A percentile compares a stretch with the other conserved stretches of the same genome.
Conservation (phyloP, 768 basidiomycete species). For the Aureoboletus auriporus region DNA sequence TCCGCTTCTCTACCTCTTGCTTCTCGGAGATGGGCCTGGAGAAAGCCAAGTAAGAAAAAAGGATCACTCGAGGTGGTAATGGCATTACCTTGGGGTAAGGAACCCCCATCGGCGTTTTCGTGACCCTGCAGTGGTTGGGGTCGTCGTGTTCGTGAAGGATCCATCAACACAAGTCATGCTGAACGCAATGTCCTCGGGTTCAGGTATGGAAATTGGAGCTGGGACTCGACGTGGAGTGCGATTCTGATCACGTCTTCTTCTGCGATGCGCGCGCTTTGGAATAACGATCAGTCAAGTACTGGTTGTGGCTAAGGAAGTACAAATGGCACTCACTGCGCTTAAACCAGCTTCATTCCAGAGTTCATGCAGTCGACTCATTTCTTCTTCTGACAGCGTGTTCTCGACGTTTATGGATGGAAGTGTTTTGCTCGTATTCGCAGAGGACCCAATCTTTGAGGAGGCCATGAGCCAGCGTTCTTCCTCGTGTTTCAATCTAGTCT, state of each 20-base stretch:
- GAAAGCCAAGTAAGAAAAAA: neutral
- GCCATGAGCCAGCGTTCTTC: neutral
- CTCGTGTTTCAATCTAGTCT: neutral
- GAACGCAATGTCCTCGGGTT: neutral
- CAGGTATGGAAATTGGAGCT: constrained; percentile 11
- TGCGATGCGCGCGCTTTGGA: constrained; percentile 24
- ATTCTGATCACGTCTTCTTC: constrained; percentile 7
- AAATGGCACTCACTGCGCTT: constrained; percentile 14
- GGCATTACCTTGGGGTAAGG: constrained; percentile 18
- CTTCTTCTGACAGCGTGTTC: constrained; percentile 13
- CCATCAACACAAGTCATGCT: neutral
- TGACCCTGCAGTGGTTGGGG: neutral
- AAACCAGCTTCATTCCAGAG: constrained; percentile 26
- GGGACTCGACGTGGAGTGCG: constrained; percentile 2
- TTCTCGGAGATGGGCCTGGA: constrained; percentile 13
- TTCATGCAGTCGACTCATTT: constrained; percentile 15
- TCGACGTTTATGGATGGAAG: constrained; percentile 18
- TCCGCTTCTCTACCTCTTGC: constrained; percentile 6
- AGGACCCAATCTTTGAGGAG: neutral
- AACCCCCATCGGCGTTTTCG: constrained; percentile 14
- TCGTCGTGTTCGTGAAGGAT: neutral
- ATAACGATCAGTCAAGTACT: neutral
- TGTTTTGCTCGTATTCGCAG: constrained; percentile 1
- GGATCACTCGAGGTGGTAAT: neutral
- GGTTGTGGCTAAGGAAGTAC: neutral